phyloP scores from a whole-genome alignment of 495 filamentous ascomycete genomes.

The Ramalina intermedia region DNA sequence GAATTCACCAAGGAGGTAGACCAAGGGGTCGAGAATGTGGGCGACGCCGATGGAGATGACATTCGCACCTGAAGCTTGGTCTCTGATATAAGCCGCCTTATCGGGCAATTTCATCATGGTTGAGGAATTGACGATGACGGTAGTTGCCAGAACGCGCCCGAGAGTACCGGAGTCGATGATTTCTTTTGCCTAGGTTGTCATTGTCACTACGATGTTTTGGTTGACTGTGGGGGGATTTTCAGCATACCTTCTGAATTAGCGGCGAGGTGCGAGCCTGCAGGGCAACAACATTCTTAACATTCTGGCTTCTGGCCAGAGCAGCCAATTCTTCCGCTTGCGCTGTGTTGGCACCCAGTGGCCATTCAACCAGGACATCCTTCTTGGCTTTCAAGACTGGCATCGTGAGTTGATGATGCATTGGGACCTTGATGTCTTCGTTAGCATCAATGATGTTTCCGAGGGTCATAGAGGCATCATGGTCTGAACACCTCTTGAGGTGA shows the following conservation, averaged over 20 bases:
- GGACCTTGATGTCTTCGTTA: conserved; percentile 10
- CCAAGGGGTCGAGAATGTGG: conserved; percentile 5
- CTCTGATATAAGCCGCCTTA: conserved; percentile 2
- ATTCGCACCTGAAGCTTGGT: conserved; percentile 1
- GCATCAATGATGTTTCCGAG: no score
- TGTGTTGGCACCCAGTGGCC: conserved; percentile 30
- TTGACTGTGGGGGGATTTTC: not conserved
- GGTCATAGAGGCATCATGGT: no score
- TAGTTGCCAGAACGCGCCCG: conserved; percentile 6
- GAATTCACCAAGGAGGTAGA: conserved; percentile 9
- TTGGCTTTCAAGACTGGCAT: conserved; percentile 35
- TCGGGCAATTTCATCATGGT: not conserved
- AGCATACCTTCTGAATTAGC: conserved; percentile 3
- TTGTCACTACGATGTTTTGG: not conserved
- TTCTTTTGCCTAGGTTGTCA: conserved; percentile 3
- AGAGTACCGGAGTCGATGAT: conserved; percentile 9
- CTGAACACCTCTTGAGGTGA: not conserved
- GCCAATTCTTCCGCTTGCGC: conserved; percentile 29
- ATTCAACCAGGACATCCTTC: conserved; percentile 47
- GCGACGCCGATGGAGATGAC: conserved; percentile 3
- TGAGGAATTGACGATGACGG: not conserved
- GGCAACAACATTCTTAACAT: conserved; percentile 34
- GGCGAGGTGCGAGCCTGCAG: conserved; percentile 5
- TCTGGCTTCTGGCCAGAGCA: conserved; percentile 19
- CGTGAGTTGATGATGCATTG: conserved; percentile 34